These are phyloP conservation scores for Bruguiera parviflora DNA, from an alignment of 345 rosid genomes.

Conservation along the genomic window DNA sequence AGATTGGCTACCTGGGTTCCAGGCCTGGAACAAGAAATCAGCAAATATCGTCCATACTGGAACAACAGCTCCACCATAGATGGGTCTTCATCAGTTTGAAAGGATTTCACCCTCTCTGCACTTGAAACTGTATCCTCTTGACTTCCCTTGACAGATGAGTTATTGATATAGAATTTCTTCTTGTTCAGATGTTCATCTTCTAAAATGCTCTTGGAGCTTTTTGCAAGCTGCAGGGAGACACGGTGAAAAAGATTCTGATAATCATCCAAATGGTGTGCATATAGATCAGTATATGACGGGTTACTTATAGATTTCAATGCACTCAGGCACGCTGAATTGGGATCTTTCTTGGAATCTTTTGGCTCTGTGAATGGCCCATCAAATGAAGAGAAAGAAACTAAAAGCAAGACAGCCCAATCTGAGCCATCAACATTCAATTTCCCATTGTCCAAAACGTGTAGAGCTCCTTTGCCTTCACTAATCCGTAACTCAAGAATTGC, in stretches of 20 bases:
- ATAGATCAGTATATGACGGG: conserved; percentile 60
- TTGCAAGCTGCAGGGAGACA: conserved; percentile 58
- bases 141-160: conserved; percentile 17
- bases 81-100: conserved; percentile 78
- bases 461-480: conserved; percentile 47
- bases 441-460: conserved; percentile 46
- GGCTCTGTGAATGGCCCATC: conserved; percentile 78
- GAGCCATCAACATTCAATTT: conserved; percentile 69
- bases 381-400: conserved; percentile 71
- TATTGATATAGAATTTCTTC: conserved; percentile 18
- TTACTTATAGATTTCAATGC: conserved; percentile 42
- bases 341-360: conserved; percentile 61
- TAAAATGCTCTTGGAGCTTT: conserved; percentile 33
- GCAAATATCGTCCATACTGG: conserved; percentile 83
- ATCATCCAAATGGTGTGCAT: conserved; percentile 59
- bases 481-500: conserved; percentile 62
- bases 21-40: conserved; percentile 83
- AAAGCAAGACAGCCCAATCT: conserved; percentile 66
- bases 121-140: conserved; percentile 38
- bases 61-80: conserved; percentile 72
- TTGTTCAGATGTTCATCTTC: conserved; percentile 9
- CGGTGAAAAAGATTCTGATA: conserved; percentile 78
- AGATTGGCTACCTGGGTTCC: conserved; percentile 92
- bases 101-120: conserved; percentile 69
- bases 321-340: conserved; percentile 41